These are phyloP conservation scores for Trametes sp. DNA, from an alignment of 1,284 basidiomycete species.

Conservation along the genomic window DNA sequence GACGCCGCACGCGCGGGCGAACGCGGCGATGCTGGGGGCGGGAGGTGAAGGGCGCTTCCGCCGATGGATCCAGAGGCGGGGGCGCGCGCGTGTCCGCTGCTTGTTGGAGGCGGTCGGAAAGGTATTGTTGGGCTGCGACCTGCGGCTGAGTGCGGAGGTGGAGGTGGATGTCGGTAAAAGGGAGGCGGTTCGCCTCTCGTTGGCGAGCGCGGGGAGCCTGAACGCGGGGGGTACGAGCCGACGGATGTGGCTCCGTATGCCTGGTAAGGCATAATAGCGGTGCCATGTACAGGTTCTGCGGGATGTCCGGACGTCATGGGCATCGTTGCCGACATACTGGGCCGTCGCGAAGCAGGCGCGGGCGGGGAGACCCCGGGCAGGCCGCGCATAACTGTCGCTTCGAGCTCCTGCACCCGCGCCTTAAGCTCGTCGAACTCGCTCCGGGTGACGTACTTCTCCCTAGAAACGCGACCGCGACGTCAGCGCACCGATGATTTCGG, in stretches of 20 bases:
- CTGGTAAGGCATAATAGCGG: conserved; percentile 39
- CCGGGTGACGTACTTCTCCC: conserved; percentile 64
- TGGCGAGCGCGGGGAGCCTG: conserved; percentile 35
- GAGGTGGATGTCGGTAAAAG: conserved; percentile 18
- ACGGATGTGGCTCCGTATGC: conserved; percentile 23
- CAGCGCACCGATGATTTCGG: conserved; percentile 24
- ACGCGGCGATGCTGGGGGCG: conserved; percentile 17
- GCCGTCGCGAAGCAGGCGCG: conserved; percentile 22
- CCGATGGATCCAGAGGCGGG: conserved; percentile 13
- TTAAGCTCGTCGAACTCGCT: conserved; percentile 61
- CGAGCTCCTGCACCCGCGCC: conserved; percentile 48
- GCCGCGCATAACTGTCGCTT: conserved; percentile 40
- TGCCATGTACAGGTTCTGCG: conserved; percentile 38
- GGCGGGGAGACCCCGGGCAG: conserved; percentile 26
- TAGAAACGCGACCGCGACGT: conserved; percentile 35
- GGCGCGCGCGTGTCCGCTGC: conserved; percentile 16
- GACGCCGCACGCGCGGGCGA: conserved; percentile 16
- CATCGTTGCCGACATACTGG: conserved; percentile 33
- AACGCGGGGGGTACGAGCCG: conserved; percentile 20
- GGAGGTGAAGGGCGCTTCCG: conserved; percentile 15
- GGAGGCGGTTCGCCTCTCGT: conserved; percentile 34
- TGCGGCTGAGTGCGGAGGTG: conserved; percentile 7
- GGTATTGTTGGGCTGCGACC: conserved; percentile 35
- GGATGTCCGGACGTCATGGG: conserved; percentile 35
- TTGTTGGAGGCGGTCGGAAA: conserved; percentile 30